Conservation (phyloP, 179 eudicot species). For the Dionaea muscipula region DNA sequence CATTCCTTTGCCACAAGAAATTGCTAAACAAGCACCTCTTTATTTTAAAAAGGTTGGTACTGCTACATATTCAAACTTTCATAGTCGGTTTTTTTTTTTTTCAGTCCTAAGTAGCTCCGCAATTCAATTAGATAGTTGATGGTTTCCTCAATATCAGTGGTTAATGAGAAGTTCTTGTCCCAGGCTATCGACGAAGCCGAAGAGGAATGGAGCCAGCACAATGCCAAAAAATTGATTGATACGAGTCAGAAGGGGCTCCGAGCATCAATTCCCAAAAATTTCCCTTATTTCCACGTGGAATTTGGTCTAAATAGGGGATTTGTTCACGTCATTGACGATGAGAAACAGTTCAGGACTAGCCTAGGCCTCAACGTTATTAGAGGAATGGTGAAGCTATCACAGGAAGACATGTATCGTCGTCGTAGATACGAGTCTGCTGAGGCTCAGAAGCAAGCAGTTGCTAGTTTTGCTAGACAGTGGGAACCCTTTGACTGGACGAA, state of each 20-base stretch:
- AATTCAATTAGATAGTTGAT: no score
- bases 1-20: slow-evolving; percentile 57
- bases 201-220: slow-evolving; percentile 96
- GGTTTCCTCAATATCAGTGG: not conserved
- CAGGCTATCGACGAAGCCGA: slow-evolving; percentile 99
- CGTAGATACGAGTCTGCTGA: slow-evolving; percentile 52
- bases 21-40: slow-evolving; percentile 61
- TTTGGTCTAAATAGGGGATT: slow-evolving; percentile 76
- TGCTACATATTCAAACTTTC: not conserved
- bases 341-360: slow-evolving; percentile 50
- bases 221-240: slow-evolving; percentile 79
- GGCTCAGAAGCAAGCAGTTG: slow-evolving; percentile 53
- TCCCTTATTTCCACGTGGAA: slow-evolving; percentile 89
- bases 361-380: slow-evolving; percentile 72
- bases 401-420: slow-evolving; percentile 81
- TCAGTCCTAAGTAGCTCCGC: no score
- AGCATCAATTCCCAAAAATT: slow-evolving; percentile 71
- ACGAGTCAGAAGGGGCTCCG: slow-evolving; percentile 82
- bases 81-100: not conserved
- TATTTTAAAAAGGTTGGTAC: slow-evolving; percentile 66
- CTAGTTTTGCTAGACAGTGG: slow-evolving; percentile 58
- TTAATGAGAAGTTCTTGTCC: not conserved
- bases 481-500: slow-evolving; percentile 88
- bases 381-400: slow-evolving; percentile 64
- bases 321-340: slow-evolving; percentile 93